Evolutionary conservation across 192 early-diverging fungal genomes (phyloP).

Genomic region (Backusella westeae): DNA sequence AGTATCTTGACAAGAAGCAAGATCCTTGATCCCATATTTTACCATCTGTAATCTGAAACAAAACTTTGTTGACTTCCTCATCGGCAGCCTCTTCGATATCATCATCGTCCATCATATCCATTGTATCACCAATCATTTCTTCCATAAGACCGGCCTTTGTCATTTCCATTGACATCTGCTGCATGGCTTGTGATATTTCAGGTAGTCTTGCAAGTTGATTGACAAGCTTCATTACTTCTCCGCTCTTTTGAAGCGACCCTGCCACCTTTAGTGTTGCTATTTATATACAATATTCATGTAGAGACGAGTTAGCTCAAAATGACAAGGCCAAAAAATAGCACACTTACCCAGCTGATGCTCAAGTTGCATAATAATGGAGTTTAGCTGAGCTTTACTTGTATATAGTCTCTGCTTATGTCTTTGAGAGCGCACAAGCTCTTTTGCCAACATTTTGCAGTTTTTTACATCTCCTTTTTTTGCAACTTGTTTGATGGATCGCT

Average conservation of each 20-base stretch:
- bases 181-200: conserved; percentile 79
- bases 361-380: conserved; percentile 87
- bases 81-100: conserved; percentile 94
- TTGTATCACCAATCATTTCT: conserved; percentile 92
- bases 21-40: background rate
- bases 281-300: background rate
- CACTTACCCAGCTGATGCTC: conserved; percentile 79
- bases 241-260: conserved; percentile 82
- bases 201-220: conserved; percentile 87
- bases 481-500: conserved; percentile 72
- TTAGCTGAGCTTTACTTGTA: conserved; percentile 90
- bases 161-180: conserved; percentile 96
- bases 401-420: conserved; percentile 80
- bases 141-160: conserved; percentile 96
- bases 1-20: background rate
- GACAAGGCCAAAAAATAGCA: background rate
- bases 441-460: conserved; percentile 73
- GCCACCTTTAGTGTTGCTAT: conserved; percentile 85
- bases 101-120: conserved; percentile 86
- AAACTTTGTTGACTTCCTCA: conserved; percentile 87
- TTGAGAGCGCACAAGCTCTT: conserved; percentile 77
- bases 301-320: background rate
- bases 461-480: conserved; percentile 85
- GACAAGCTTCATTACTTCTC: conserved; percentile 88
- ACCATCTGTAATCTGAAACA: conserved; percentile 90